phyloP scores from a whole-genome alignment of 257 asterid species.

The Solanum pinnatisectum region DNA sequence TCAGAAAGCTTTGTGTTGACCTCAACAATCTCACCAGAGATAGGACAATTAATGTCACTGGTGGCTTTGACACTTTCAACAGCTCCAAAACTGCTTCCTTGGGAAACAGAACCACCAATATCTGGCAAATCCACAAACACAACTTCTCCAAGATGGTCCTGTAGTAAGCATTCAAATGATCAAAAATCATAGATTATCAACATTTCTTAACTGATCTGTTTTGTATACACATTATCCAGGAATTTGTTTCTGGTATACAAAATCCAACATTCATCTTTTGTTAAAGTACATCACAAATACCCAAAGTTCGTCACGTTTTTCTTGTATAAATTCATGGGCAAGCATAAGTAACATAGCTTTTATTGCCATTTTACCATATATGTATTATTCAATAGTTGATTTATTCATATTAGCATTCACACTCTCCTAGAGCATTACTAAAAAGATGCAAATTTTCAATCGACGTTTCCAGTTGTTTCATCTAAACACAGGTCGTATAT shows the following conservation, averaged over 20 bases:
- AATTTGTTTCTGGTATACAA: background rate
- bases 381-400: background rate
- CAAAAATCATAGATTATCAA: background rate
- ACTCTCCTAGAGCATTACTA: background rate
- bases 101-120: constrained; percentile 35
- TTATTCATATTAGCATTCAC: background rate
- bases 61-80: constrained; percentile 97
- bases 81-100: constrained; percentile 55
- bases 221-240: background rate
- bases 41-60: constrained; percentile 76
- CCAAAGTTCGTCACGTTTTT: background rate
- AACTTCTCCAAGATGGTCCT: constrained; percentile 92
- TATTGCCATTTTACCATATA: background rate
- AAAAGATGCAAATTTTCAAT: too few species aligned
- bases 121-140: constrained; percentile 92
- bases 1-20: constrained; percentile 59
- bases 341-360: background rate
- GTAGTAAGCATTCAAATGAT: background rate
- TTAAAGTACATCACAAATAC: background rate
- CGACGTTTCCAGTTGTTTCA: too few species aligned
- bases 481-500: too few species aligned
- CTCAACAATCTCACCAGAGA: constrained; percentile 80
- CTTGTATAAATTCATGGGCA: background rate
- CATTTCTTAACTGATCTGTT: background rate
- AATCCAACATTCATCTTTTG: background rate